A percentile compares a stretch with the other conserved stretches of the same genome.
phyloP scores from a whole-genome alignment of 306 rosid species.

The Prunus persica region Prunus_persica_NCBIv2 NC_034014.1:19401001-19401500 shows the following conservation, averaged over 20 bases:
- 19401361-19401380: slow-evolving; percentile 27
- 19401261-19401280: slow-evolving; percentile 1
- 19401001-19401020: neutral
- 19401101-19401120: neutral
- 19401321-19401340: slow-evolving; percentile 3
- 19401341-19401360: slow-evolving; percentile 1
- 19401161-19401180: neutral
- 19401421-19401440: no score
- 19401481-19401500: no score
- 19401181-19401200: neutral
- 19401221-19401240: neutral
- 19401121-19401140: neutral
- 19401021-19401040: neutral
- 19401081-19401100: neutral
- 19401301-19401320: slow-evolving; percentile 1
- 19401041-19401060: neutral
- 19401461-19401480: no score
- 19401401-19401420: no score
- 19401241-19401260: no score
- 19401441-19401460: no score
- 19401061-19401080: neutral
- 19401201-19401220: neutral
- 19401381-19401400: slow-evolving; percentile 58
- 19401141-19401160: neutral
- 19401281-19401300: slow-evolving; percentile 18